These are phyloP conservation scores for Cytospora mali DNA, from an alignment of 2,329 filamentous ascomycete species.

Conservation along the genomic window DNA sequence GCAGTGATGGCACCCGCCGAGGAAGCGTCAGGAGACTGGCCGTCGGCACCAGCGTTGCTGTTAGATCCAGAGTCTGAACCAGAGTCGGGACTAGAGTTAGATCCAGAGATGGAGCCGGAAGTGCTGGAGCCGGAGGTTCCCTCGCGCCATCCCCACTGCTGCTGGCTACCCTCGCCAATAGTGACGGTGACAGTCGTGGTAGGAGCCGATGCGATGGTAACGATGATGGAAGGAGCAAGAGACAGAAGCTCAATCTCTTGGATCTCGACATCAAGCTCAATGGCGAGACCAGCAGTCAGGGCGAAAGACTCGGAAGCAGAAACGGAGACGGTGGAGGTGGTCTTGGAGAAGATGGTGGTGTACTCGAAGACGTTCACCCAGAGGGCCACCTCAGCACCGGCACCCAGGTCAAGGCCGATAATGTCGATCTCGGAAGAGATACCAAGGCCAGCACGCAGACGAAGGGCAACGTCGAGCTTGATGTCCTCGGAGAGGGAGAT, in stretches of 20 bases:
- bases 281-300: conserved; percentile 33
- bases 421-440: conserved; percentile 32
- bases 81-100: conserved; percentile 14
- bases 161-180: conserved; percentile 19
- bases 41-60: conserved; percentile 13
- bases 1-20: conserved; percentile 19
- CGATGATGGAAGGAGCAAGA: conserved; percentile 34
- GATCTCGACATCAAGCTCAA: conserved; percentile 33
- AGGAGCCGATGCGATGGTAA: conserved; percentile 33
- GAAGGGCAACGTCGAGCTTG: conserved; percentile 34
- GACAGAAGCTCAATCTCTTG: conserved; percentile 30
- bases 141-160: conserved; percentile 21
- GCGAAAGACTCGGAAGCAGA: conserved; percentile 32
- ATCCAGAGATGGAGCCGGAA: conserved; percentile 17
- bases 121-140: conserved; percentile 5
- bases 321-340: conserved; percentile 25
- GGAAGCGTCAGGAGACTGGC: conserved; percentile 12
- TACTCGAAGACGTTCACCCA: conserved; percentile 39
- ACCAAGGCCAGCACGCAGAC: conserved; percentile 35
- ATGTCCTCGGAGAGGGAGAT: conserved; percentile 34
- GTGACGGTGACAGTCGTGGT: conserved; percentile 30
- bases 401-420: conserved; percentile 33
- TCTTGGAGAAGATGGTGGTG: conserved; percentile 32
- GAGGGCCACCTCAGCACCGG: conserved; percentile 35
- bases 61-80: conserved; percentile 9